Base-by-base conservation (phyloP, 2,329 filamentous ascomycete genomes). In the Clonostachys sp. region DNA sequence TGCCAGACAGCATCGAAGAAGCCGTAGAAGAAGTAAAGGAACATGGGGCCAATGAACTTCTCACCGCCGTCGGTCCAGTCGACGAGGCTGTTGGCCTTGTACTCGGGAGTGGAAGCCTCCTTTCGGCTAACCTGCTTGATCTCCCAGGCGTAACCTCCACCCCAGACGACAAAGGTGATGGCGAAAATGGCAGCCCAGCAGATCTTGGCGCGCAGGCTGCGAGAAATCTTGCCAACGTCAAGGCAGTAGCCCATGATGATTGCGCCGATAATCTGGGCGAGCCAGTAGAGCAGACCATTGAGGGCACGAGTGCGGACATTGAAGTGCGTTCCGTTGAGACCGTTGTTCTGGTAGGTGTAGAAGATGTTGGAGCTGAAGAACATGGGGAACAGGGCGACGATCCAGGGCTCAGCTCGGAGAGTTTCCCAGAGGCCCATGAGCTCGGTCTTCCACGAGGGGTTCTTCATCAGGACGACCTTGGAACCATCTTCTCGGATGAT, bases 1-100 rank as follows among this genome's bases (percentile, higher is more conserved):
- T 97, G 92, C 86, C 90, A 96, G 47, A 84, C 81, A 41, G 91
- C 89, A 63, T 96, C 92, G 57, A 85, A 94, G 66, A 94, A 86
- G 39, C 90, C 90, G 63, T 94, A 95, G 67, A 91, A 91, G 59
- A 95, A 89, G 73, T 91, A 95, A 45, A 95, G 70, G 64, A 95
- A 89, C 81, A 95, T 89, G 12, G 88, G 87, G 0, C 86, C 89
- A 49, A 85, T 75, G 61, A 86, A 94, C 18, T 53, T 48, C 49
- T 64, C 52, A 46, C 81, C 81, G 30, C 73, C 67, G 47, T 82
- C 74, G 3, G 72, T 76, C 84, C 87, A 94, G 65, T 94, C 89
- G 44, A 68, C 40, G 2, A 45, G 30, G 2, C 41, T n/a, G 12
- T 48, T 47, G 17, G 36, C 39, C 14, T 50, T 45, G 53, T 59